These are phyloP conservation scores for Arthrinium puccinioides DNA, from an alignment of 2,329 filamentous ascomycete species.

Conservation along the genomic window DNA sequence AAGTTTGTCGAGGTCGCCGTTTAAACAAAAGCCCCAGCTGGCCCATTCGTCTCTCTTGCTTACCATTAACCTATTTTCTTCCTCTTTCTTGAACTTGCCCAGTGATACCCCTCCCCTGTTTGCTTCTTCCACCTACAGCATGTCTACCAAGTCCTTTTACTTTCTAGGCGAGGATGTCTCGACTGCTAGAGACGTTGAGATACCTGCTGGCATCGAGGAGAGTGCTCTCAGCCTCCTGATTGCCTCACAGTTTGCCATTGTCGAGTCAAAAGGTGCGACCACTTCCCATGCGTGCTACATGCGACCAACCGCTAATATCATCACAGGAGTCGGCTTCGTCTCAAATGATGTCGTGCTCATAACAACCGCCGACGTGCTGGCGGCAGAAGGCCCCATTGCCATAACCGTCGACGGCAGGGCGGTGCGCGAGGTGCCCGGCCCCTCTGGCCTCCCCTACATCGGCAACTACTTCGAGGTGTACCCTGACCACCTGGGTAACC, in stretches of 20 bases:
- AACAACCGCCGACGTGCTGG: slow-evolving; percentile 26
- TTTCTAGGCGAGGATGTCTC: slow-evolving; percentile 32
- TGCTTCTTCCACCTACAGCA: slow-evolving; percentile 9
- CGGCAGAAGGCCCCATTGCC: slow-evolving; percentile 24
- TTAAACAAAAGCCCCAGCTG: too few species aligned
- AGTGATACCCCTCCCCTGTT: background rate
- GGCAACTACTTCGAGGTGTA: slow-evolving; percentile 49
- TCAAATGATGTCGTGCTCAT: slow-evolving; percentile 22
- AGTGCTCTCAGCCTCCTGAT: slow-evolving; percentile 30
- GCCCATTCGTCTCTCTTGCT: background rate
- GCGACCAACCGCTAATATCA: background rate
- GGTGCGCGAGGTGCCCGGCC: slow-evolving; percentile 43
- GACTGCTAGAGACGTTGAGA: slow-evolving; percentile 27
- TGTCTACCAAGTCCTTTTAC: slow-evolving; percentile 32
- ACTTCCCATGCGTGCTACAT: background rate
- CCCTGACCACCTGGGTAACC: slow-evolving; percentile 51
- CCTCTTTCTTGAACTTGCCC: too few species aligned
- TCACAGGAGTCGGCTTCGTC: slow-evolving; percentile 29
- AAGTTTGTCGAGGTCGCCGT: too few species aligned
- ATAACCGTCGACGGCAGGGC: slow-evolving; percentile 41
- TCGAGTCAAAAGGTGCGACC: slow-evolving; percentile 29
- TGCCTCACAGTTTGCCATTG: slow-evolving; percentile 35
- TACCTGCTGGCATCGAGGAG: slow-evolving; percentile 25
- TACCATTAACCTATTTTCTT: background rate
- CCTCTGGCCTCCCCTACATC: slow-evolving; percentile 37